Percentiles rank a stretch among this genome's conserved stretches.
phyloP scores from a whole-genome alignment of 2,329 filamentous ascomycete species.

The Arthrobotrys conoides region DNA sequence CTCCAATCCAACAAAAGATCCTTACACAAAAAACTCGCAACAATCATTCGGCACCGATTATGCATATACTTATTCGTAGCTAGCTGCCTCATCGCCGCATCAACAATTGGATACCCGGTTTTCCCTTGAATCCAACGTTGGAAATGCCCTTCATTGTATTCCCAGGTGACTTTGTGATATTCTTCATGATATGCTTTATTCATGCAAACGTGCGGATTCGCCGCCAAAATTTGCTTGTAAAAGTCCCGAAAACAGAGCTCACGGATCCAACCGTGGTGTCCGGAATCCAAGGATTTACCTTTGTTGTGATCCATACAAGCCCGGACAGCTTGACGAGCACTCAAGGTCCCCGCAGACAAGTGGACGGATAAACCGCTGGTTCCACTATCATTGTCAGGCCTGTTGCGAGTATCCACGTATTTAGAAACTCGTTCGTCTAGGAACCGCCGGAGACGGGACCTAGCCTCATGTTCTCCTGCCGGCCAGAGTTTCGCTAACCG shows the following conservation, averaged over 20 bases:
- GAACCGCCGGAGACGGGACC: slow-evolving; percentile 76
- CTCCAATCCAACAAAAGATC: slow-evolving; percentile 87
- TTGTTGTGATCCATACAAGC: slow-evolving; percentile 76
- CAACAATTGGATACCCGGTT: slow-evolving; percentile 86
- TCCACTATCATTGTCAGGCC: slow-evolving; percentile 72
- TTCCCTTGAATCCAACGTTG: slow-evolving; percentile 79
- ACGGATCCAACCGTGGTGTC: slow-evolving; percentile 64
- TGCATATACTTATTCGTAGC: slow-evolving; percentile 81
- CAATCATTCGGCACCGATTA: slow-evolving; percentile 87
- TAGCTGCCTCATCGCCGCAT: slow-evolving; percentile 87
- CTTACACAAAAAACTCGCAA: slow-evolving; percentile 84
- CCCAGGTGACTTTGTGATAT: slow-evolving; percentile 85
- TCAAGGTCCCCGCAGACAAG: slow-evolving; percentile 77
- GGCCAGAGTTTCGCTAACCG: slow-evolving; percentile 70
- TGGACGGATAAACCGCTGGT: slow-evolving; percentile 82
- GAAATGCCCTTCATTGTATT: slow-evolving; percentile 79
- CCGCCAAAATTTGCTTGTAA: slow-evolving; percentile 85
- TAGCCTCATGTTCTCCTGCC: slow-evolving; percentile 80
- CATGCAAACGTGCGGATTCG: slow-evolving; percentile 87
- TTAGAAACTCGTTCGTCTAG: slow-evolving; percentile 74
- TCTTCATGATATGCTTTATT: slow-evolving; percentile 85
- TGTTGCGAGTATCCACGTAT: slow-evolving; percentile 78
- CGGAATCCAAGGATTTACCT: slow-evolving; percentile 67
- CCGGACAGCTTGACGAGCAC: slow-evolving; percentile 77
- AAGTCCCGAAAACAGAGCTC: slow-evolving; percentile 75